Evolutionary conservation across 768 basidiomycete genomes (phyloP), one percentile per base, ranked within the genome.

Genomic region (Strobilomyces confusus): DNA sequence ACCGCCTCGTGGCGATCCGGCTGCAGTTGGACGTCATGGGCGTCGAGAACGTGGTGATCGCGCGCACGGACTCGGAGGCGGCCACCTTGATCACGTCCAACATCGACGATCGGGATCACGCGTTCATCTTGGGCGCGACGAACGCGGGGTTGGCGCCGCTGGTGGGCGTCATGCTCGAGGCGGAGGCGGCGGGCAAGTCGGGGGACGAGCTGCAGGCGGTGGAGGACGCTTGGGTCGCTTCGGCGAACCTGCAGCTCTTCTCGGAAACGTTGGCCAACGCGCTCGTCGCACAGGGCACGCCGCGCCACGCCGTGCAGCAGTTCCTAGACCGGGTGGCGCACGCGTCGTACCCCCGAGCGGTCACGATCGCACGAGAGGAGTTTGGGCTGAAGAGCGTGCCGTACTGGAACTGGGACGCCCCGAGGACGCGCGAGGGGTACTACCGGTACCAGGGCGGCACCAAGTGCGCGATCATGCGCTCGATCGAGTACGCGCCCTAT

Each of bases 11-110:
- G 46, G 95, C 97, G 41, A 95, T 98, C 66, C 92, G 97, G 25
- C 79, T 98, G 42, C 97, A 98, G 73, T 98, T 87, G 67, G 97
- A 98, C 68, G 90, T 99, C 67, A 95, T 98, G 94, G 95, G 95
- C 50, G 93, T 95, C 43, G 88, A 91, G 64, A 98, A 97, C 72
- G 81, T 98, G 60, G 82, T 89, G 63, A 80, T 99, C 67, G 89
- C 94, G 9, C 84, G 97, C 51, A 98, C 97, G 3, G 95, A 98
- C 69, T 95, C 95, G 5, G 95, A 98, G 71, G 95, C 97, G 6
- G 95, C 97, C 1, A 98, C 97, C 2, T 82, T 99, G 64, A 90
- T 98, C 75, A 89, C 93, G 34, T 87, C 91, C 59, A 98, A 98
- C 73, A 91, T 99, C 56, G 97, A 99, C 70, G 83, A 86, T 61